phyloP scores from a whole-genome alignment of 345 rosid species.

The Eucalyptus viminalis region DNA sequence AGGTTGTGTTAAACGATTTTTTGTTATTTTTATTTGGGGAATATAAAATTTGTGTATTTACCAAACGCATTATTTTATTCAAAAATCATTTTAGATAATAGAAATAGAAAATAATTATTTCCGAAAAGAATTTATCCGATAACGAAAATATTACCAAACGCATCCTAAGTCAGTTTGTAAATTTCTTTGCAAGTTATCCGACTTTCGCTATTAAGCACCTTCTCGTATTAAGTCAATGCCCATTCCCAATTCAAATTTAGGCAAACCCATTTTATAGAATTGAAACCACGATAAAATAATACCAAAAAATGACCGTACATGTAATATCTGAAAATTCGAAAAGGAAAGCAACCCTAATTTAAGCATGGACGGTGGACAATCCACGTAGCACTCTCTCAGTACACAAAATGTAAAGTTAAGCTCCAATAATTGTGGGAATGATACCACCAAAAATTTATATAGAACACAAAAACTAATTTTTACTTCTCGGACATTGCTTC shows the following conservation, averaged over 20 bases:
- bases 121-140: rapidly evolving
- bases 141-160: too few species aligned
- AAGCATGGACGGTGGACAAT: background rate
- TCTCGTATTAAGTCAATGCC: background rate
- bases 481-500: background rate
- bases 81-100: too few species aligned
- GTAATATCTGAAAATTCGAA: background rate
- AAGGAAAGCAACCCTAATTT: background rate
- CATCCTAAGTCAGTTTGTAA: too few species aligned
- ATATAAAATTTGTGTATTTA: too few species aligned
- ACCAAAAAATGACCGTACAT: background rate
- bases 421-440: background rate
- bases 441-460: background rate
- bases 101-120: too few species aligned
- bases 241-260: background rate
- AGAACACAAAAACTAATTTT: background rate
- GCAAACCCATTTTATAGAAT: background rate
- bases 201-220: background rate
- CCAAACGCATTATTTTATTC: rapidly evolving
- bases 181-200: too few species aligned
- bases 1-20: too few species aligned
- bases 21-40: rapidly evolving
- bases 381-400: background rate
- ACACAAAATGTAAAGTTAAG: background rate
- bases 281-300: background rate